Base-by-base conservation (phyloP, 2,329 filamentous ascomycete genomes). In the Pseudopyricularia cyperi region DNA sequence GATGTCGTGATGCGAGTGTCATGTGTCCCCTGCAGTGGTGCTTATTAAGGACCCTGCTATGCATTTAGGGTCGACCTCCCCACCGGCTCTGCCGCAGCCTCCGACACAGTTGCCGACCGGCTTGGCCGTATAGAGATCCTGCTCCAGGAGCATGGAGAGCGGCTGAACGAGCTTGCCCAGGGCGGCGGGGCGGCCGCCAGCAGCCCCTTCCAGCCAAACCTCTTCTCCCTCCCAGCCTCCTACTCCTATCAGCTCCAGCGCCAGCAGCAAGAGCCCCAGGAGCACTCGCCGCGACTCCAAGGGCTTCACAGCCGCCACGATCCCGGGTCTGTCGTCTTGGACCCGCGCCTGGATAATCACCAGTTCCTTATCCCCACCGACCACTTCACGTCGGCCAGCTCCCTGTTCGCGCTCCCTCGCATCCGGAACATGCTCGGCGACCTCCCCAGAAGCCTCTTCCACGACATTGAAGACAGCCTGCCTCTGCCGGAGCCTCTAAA, bases 81-180 rank as follows among this genome's bases (percentile, higher is more conserved):
- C 39, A 62, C 50, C 24, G 30, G 28, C 12, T 51, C 50, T 15
- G 14, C 39, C 26, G 28, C 39, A 12, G 50, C 62, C 39, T 62
- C 65, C 5, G 61, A 62, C 50, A 63, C 61, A 17, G 60, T 70
- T 24, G 61, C 61, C 46, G 67, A 69, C 52, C 62, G 67, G 51
- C 63, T 70, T 28, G 61, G 60, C 42, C 60, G 66, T 42, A 70
- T 70, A 58, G 67, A 70, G 54, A 59, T 62, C 2, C 55, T 63
- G 11, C 55, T 63, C 44, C 56, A 61, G 44, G 58, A 61, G 17
- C 61, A 61, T 52, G 52, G 53, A 49, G 56, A 57, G 39, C 55
- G 53, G 32, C 53, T 61, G 42, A 53, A 52, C 49, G 54, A 59
- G 19, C 30, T 57, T 17, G 53, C 53, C 12, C 39, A 46, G 46